phyloP scores from a whole-genome alignment of 2,329 filamentous ascomycete genomes.

The Aspergillus pseudoterreus region DNA sequence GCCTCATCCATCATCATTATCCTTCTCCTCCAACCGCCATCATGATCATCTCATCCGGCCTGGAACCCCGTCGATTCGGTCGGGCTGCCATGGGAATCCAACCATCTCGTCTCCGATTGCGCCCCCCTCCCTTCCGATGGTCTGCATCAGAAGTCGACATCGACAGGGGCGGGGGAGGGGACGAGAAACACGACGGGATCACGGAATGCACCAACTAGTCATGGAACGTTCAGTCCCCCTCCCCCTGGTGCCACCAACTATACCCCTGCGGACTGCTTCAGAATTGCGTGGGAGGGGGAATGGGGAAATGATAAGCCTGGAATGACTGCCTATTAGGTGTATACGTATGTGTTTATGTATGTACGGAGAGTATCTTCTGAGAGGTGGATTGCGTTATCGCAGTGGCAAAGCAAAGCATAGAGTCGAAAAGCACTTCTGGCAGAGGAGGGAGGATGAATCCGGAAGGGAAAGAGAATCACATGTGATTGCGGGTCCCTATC shows the following conservation, averaged over 20 bases:
- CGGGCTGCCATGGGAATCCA: neutral
- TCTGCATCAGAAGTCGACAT: conserved; percentile 13
- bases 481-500: conserved; percentile 31
- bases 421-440: too few species aligned
- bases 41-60: conserved; percentile 8
- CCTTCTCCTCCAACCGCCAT: conserved; percentile 1
- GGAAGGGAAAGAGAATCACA: conserved; percentile 13
- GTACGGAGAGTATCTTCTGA: too few species aligned
- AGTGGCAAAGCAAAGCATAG: neutral
- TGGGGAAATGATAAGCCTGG: too few species aligned
- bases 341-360: too few species aligned
- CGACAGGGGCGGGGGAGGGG: neutral
- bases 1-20: neutral
- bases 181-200: conserved; percentile 5
- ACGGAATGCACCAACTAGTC: neutral
- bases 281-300: too few species aligned
- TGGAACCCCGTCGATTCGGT: neutral
- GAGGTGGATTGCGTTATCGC: neutral
- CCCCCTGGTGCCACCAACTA: neutral
- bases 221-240: conserved; percentile 10
- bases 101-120: conserved; percentile 3
- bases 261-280: neutral
- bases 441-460: neutral
- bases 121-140: conserved; percentile 2
- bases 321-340: too few species aligned